Evolutionary conservation across 176 grass and related monocot species (phyloP), one percentile per base, ranked within the genome.

Genomic region (Avena eriantha): DNA sequence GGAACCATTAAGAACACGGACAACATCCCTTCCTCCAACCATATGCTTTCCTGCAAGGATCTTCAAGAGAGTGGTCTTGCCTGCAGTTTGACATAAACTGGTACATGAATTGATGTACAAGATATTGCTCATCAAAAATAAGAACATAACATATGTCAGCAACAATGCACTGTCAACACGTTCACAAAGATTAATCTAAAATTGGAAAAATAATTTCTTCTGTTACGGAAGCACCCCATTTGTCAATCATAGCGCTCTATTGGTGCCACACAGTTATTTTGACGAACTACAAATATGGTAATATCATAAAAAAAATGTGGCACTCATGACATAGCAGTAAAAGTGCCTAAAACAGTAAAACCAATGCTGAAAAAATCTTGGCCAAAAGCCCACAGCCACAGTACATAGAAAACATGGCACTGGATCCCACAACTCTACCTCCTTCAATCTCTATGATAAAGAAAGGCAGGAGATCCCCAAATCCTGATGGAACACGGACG

Each of bases 1-100:
- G 64, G 96, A 98, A 76, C 91, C 78, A 76, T 96, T 96, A 17
- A 98, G 83, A 84, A 98, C 93, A 82, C 92, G 86, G 35, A 98
- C 86, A 50, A 96, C 96, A 78, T 98, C 93, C 79, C 93, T 93
- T 85, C 96, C 96, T 82, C 93, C 96, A 87, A 98, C 93, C 93
- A 98, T 95, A 80, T 98, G 96, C 54, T 98, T 98, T 47, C 96
- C 96, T 8, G 92, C 96, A 80, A 98, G 84, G 78, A 98, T 98
- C 88, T 94, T 98, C 56, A 98, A 89, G 41, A 98, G 89, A n/a
- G 96, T 96, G 19, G 96, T 98, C 87, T 98, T 98, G 41, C 96
- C 96, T 98, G 82, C 66, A 85, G 76, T 79, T 88, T 85, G 29
- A 6, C 68, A 85, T 74, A 89, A 88, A 19, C 57, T 26, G 1